These are phyloP conservation scores for Diplodia sapinea DNA, from an alignment of 2,329 filamentous ascomycete species.

Conservation along the genomic window DNA sequence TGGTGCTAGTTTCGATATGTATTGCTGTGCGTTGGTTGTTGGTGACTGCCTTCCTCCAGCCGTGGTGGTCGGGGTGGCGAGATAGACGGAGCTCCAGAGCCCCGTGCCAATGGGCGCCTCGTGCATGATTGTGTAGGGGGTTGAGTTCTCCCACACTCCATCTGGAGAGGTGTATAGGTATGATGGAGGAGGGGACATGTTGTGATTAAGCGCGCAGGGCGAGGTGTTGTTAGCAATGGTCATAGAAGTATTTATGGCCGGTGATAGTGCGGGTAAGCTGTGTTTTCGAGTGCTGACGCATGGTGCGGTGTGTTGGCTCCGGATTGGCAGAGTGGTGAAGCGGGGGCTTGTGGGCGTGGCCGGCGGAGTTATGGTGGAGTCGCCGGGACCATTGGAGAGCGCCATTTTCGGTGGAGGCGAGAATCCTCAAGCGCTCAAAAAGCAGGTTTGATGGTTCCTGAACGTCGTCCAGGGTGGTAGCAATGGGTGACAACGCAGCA, in stretches of 20 bases:
- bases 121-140: constrained; percentile 34
- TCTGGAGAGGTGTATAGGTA: constrained; percentile 16
- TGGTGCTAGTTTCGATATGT: constrained; percentile 21
- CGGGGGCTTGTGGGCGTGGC: constrained; percentile 26
- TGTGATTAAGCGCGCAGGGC: background rate
- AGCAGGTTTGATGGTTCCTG: constrained; percentile 4
- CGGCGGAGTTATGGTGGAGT: constrained; percentile 30
- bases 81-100: constrained; percentile 47
- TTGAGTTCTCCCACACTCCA: constrained; percentile 25
- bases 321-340: constrained; percentile 14
- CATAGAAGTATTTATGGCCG: background rate
- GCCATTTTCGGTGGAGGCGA: constrained; percentile 15
- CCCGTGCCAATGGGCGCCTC: constrained; percentile 42
- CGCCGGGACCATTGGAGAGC: constrained; percentile 11
- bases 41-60: background rate
- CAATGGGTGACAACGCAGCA: background rate
- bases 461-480: background rate
- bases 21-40: background rate
- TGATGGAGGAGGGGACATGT: background rate
- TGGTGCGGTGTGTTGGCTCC: constrained; percentile 17
- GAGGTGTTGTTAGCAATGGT: background rate
- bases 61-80: constrained; percentile 35
- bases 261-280: background rate
- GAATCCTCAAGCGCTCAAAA: background rate
- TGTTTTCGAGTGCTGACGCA: background rate